Conservation (phyloP, 495 filamentous ascomycete genomes). For the Aspergillus diversus region DNA sequence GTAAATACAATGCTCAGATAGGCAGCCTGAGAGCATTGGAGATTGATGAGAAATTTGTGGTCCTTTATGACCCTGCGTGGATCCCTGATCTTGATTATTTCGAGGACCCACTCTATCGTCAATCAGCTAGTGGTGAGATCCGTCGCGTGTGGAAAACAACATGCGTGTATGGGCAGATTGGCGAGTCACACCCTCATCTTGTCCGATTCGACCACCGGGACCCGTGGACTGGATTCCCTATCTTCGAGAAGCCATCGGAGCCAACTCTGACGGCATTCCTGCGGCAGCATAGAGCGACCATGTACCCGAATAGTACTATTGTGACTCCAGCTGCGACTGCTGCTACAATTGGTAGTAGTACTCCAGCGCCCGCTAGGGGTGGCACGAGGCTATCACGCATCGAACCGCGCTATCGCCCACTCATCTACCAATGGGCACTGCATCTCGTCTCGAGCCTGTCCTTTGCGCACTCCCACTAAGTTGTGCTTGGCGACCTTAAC, state of each 20-base stretch:
- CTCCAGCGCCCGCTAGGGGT: neutral
- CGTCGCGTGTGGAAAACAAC: conserved; percentile 2
- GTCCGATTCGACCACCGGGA: neutral
- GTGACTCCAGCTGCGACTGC: neutral
- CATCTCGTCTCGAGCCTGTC: conserved; percentile 1
- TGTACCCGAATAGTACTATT: conserved; percentile 4
- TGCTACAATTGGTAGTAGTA: neutral
- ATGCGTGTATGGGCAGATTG: conserved; percentile 5
- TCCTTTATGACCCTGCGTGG: neutral
- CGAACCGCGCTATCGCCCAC: conserved; percentile 1
- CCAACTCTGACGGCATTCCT: neutral
- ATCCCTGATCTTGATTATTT: neutral
- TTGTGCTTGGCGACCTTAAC: conserved; percentile 1
- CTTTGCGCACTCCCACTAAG: neutral
- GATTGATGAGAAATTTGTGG: neutral
- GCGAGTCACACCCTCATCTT: neutral
- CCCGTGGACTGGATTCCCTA: conserved; percentile 1
- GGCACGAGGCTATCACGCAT: neutral
- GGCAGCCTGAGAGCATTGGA: neutral
- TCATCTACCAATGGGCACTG: conserved; percentile 1
- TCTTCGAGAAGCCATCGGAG: neutral
- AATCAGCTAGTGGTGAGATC: neutral
- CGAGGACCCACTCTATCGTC: conserved; percentile 1
- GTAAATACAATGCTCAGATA: neutral
- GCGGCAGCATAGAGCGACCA: neutral